Conservation (phyloP, 768 basidiomycete species). For the Psilocybe tampanensis region DNA sequence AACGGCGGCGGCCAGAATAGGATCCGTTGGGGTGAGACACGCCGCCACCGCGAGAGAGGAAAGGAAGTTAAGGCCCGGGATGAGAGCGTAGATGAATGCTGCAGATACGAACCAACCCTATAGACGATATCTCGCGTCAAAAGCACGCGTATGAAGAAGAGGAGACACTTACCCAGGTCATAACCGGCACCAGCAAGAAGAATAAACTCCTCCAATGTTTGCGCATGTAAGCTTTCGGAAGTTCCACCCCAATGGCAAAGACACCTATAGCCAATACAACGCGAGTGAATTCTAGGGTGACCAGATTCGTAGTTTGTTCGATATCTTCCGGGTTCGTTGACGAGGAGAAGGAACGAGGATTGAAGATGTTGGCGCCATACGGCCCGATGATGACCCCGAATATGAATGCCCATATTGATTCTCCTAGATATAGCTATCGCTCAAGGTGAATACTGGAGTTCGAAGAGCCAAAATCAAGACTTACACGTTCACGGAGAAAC, state of each 20-base stretch:
- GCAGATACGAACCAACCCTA: slow-evolving; percentile 96
- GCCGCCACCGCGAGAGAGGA: slow-evolving; percentile 90
- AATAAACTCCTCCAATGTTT: slow-evolving; percentile 92
- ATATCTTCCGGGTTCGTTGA: slow-evolving; percentile 36
- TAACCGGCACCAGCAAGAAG: slow-evolving; percentile 80
- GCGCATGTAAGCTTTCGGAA: slow-evolving; percentile 93
- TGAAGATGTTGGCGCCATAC: slow-evolving; percentile 78
- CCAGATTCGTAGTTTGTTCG: slow-evolving; percentile 58
- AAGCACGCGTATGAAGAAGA: neutral
- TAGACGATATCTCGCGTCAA: slow-evolving; percentile 1
- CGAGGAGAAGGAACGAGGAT: slow-evolving; percentile 71
- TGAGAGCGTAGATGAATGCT: slow-evolving; percentile 86
- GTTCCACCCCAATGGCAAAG: slow-evolving; percentile 96
- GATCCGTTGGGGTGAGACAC: slow-evolving; percentile 93
- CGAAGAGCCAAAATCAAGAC: slow-evolving; percentile 21
- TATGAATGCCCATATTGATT: slow-evolving; percentile 94
- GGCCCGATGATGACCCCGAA: slow-evolving; percentile 93
- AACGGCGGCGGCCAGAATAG: slow-evolving; percentile 90
- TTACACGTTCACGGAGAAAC: slow-evolving; percentile 83
- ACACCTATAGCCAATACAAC: slow-evolving; percentile 96
- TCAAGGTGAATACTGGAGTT: slow-evolving; percentile 3
- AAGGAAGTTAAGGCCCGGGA: slow-evolving; percentile 89
- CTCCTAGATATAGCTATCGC: slow-evolving; percentile 83
- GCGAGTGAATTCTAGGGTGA: slow-evolving; percentile 90
- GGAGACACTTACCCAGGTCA: slow-evolving; percentile 71